These are phyloP conservation scores for Lasiosphaeris hirsuta DNA, from an alignment of 495 filamentous ascomycete genomes.

Conservation along the genomic window DNA sequence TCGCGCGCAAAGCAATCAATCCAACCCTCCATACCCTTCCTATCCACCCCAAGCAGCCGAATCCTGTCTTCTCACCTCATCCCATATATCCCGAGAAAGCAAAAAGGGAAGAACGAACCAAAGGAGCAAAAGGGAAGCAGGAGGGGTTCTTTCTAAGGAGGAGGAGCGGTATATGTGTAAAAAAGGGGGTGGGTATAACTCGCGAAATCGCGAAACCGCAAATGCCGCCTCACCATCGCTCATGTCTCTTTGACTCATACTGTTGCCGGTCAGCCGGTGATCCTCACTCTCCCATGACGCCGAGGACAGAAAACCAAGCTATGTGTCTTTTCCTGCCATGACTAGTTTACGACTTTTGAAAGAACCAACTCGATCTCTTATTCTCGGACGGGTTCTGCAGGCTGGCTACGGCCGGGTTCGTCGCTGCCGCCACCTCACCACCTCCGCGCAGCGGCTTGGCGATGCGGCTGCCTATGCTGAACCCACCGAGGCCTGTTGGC, in stretches of 20 bases:
- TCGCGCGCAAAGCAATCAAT: no score
- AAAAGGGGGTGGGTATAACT: constrained; percentile 1
- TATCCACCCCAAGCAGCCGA: no score
- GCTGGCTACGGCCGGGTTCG: constrained; percentile 51
- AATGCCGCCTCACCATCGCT: no score
- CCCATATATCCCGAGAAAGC: no score
- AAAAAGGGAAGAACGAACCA: no score
- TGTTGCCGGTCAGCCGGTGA: background rate
- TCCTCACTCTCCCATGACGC: background rate
- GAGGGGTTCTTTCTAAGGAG: background rate
- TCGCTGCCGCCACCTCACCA: constrained; percentile 60
- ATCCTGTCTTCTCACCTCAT: no score
- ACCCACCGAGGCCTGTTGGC: constrained; percentile 58
- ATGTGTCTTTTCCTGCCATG: constrained; percentile 1
- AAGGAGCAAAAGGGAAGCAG: background rate
- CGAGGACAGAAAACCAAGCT: background rate
- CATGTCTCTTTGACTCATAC: background rate
- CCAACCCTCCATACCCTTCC: no score
- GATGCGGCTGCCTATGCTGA: constrained; percentile 84
- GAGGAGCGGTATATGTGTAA: background rate
- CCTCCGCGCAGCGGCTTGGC: constrained; percentile 96
- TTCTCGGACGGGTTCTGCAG: constrained; percentile 49
- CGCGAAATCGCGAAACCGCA: background rate
- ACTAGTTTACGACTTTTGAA: constrained; percentile 43
- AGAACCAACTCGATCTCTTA: constrained; percentile 59